phyloP scores from a whole-genome alignment of 345 rosid species.

The Salix udensis region DNA sequence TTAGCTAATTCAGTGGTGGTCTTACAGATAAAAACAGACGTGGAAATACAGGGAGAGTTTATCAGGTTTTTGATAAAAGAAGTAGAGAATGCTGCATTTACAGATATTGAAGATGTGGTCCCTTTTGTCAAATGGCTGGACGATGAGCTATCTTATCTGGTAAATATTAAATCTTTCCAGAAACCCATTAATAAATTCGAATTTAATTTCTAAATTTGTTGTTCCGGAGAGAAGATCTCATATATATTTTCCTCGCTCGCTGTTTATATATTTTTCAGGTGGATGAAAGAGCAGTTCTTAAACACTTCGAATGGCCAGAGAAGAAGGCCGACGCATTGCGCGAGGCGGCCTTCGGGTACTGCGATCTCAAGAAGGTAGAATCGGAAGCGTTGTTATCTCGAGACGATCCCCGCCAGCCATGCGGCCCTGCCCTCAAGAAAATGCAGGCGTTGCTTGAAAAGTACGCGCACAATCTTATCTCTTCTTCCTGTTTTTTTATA shows the following conservation, averaged over 20 bases:
- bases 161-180: slow-evolving; percentile 10
- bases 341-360: slow-evolving; percentile 91
- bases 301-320: slow-evolving; percentile 93
- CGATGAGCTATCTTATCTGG: slow-evolving; percentile 88
- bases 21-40: slow-evolving; percentile 88
- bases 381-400: slow-evolving; percentile 75
- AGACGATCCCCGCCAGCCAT: slow-evolving; percentile 60
- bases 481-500: too few relatives aligned
- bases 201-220: background rate
- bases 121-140: slow-evolving; percentile 97
- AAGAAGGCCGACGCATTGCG: slow-evolving; percentile 85
- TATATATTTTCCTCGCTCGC: background rate
- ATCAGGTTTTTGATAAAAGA: slow-evolving; percentile 81
- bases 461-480: slow-evolving; percentile 26
- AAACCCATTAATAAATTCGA: background rate
- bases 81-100: slow-evolving; percentile 75
- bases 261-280: slow-evolving; percentile 34
- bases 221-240: background rate
- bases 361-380: slow-evolving; percentile 76
- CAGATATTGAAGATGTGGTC: slow-evolving; percentile 80
- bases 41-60: slow-evolving; percentile 93
- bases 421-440: slow-evolving; percentile 72
- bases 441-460: slow-evolving; percentile 92
- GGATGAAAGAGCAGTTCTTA: slow-evolving; percentile 87
- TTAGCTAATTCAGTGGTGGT: background rate